Evolutionary conservation across 2,329 filamentous ascomycete genomes (phyloP).

Genomic region (Neonectria ditissima): DNA sequence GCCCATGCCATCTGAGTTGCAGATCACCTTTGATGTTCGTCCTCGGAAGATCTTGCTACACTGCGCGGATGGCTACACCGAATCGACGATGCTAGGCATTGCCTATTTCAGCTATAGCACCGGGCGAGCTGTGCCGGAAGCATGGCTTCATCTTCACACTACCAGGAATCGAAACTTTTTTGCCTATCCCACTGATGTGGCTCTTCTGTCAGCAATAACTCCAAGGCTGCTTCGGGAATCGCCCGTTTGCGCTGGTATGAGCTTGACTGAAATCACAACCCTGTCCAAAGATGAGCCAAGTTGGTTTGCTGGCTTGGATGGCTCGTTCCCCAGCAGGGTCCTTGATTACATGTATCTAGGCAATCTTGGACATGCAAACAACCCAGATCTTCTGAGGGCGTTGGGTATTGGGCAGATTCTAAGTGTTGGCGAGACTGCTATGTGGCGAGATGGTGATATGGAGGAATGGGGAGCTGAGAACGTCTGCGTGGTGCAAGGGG

Average conservation of each 20-base stretch:
- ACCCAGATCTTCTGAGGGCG: constrained; percentile 81
- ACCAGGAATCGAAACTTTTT: constrained; percentile 92
- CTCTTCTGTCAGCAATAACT: constrained; percentile 81
- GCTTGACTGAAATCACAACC: constrained; percentile 64
- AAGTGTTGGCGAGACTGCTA: constrained; percentile 89
- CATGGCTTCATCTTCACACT: constrained; percentile 88
- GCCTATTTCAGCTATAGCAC: constrained; percentile 96
- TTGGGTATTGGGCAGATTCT: constrained; percentile 89
- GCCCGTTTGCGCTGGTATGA: constrained; percentile 63
- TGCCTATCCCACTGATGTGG: constrained; percentile 91
- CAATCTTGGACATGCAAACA: constrained; percentile 93
- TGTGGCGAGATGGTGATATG: constrained; percentile 79
- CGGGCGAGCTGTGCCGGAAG: constrained; percentile 81
- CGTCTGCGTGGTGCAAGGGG: constrained; percentile 81
- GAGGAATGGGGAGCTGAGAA: constrained; percentile 83
- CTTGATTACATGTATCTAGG: constrained; percentile 96
- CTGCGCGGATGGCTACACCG: constrained; percentile 95
- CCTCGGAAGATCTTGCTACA: constrained; percentile 85
- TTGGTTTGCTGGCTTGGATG: constrained; percentile 88
- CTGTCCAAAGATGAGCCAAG: constrained; percentile 72
- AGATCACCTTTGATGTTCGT: constrained; percentile 39
- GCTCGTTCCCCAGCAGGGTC: constrained; percentile 89
- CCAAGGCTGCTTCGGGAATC: constrained; percentile 80
- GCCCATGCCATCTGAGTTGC: constrained; percentile 40
- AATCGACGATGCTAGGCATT: constrained; percentile 88